Base-by-base conservation (phyloP, 805 yeast species). In the Pichia californica region DNA sequence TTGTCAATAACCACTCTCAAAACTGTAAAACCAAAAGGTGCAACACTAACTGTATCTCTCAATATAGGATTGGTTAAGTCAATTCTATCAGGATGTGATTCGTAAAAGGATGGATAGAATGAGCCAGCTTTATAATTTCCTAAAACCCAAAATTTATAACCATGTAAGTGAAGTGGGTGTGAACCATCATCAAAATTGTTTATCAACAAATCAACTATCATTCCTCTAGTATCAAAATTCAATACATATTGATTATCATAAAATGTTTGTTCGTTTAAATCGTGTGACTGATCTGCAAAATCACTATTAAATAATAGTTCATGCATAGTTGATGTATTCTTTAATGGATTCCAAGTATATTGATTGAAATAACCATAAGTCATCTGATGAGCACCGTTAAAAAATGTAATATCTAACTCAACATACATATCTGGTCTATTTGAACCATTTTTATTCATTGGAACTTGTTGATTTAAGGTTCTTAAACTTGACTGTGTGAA, bases 101-200 rank as follows among this genome's bases (percentile, higher is more conserved):
- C 15, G 70, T 60, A 36, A 71, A 66, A 74, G 38, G 69, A 76
- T 37, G 68, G 71, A 37, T 74, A 75, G 20, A 71, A 76, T 19
- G 67, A 74, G 31, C 80, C 83, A 59, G 93, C 73, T 40, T 74
- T 33, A 7, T 23, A 26, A 16, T 30, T 39, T 23, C 31, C 77
- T 42, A 88, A 61, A 3, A 81, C 69, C 69, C 88, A 96, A 82
- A 87, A 88, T 36, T 62, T 74, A 62, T 82, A 88, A 19, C 96
- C 96, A 68, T 88, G 96, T 58, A 88, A 68, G 67, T 88, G 96
- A 87, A 88, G 88, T 15, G 96, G 96, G 67, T 88, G 96, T 51
- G 74, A 79, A 55, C 96, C 96, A 8, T 89, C 76, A 61, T 88
- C 96, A 49, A 65, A 67, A 66, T 86, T 88, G 70, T 88, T 88